Evolutionary conservation across 345 rosid genomes (phyloP), one percentile per base, ranked within the genome.

Genomic region (Physaria fendleri): DNA sequence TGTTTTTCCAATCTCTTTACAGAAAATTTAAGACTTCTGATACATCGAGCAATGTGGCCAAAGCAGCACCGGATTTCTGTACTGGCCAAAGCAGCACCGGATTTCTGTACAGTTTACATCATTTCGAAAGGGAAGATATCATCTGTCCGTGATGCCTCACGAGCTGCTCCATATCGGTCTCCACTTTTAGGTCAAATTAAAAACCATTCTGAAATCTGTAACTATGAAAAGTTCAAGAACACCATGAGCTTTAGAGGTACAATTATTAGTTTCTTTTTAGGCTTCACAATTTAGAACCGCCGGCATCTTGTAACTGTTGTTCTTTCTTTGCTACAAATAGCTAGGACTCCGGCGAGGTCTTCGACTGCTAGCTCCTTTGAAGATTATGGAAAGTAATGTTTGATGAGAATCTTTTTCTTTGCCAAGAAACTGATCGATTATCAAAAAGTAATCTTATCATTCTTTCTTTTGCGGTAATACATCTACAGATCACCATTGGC

Each of bases 41-140:
- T 66, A 51, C 80, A 22, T 83, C 97, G 0, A 81, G 77, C 76
- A 18, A 66, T 57, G 85, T 83, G 15, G 63, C 79, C 0, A 93
- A 85, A 72, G 75, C 66, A 13, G 85, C 81, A 51, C 95, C 96
- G 1, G 99, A 83, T 68, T 93, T 93, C 74, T 93, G 97, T 66
- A 85, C 66, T 83, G 15, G 63, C 79, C 0, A 93, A 85, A 72
- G 75, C 66, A 13, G 85, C 81, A 51, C 95, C 96, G 1, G 99
- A 83, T 68, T 93, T 93, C 74, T 93, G 97, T 66, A 85, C 66
- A 2, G 90, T 89, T 13, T 89, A 80, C 56, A 78, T 87, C 56
- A 76, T 89, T 59, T 74, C 87, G 8, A 93, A 89, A 77, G 87
- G 90, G 60, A 93, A 83, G 74, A 34, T 87, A 12, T 82, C 94